These are phyloP conservation scores for Naganishia kalamii DNA, from an alignment of 768 basidiomycete species.

Conservation along the genomic window DNA sequence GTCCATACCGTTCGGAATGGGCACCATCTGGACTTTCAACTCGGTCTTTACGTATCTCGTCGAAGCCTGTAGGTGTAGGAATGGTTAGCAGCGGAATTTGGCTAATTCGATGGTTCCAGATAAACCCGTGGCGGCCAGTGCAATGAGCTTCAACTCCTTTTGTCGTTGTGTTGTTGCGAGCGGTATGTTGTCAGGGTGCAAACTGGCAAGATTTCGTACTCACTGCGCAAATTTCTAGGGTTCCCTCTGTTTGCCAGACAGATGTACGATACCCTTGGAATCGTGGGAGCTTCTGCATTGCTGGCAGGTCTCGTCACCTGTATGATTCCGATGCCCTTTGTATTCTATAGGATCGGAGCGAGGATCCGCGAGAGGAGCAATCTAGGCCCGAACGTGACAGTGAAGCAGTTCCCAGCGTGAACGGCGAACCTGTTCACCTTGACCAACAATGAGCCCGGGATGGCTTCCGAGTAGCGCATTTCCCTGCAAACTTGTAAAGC, in stretches of 20 bases:
- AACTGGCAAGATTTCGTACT: too few species aligned
- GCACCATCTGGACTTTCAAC: constrained; percentile 51
- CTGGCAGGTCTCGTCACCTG: constrained; percentile 60
- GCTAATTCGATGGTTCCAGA: constrained; percentile 52
- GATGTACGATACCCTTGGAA: constrained; percentile 56
- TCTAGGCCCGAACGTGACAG: constrained; percentile 34
- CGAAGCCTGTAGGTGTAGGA: constrained; percentile 30
- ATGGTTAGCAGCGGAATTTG: constrained; percentile 42
- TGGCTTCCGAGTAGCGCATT: too few species aligned
- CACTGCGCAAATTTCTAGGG: too few species aligned
- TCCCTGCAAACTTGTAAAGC: too few species aligned
- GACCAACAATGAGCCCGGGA: too few species aligned
- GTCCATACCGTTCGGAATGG: constrained; percentile 54
- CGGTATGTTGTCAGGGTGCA: not conserved
- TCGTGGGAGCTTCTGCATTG: constrained; percentile 65
- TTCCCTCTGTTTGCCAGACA: constrained; percentile 56
- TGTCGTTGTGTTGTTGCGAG: constrained; percentile 51
- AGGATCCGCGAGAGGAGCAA: constrained; percentile 50
- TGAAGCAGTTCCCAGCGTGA: too few species aligned
- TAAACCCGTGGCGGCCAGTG: constrained; percentile 46
- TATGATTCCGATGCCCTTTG: constrained; percentile 55
- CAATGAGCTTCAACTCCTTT: constrained; percentile 62
- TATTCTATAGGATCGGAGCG: constrained; percentile 52
- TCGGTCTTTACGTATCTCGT: constrained; percentile 54
- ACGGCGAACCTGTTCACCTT: too few species aligned